Conservation (phyloP, 352 stramenopile species). For the Pythium periplocum region DNA sequence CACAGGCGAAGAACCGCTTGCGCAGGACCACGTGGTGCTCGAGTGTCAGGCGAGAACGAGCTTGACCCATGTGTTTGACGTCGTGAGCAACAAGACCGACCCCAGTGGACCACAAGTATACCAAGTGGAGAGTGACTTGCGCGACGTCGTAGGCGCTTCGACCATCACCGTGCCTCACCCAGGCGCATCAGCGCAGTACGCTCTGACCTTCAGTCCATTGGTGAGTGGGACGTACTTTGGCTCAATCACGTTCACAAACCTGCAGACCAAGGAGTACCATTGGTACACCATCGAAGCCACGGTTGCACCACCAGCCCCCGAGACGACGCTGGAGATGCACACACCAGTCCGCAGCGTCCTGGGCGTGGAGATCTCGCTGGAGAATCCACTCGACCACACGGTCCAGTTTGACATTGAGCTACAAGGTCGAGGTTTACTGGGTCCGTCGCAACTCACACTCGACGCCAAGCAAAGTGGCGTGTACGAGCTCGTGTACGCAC, state of each 20-base stretch:
- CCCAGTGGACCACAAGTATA: conserved; percentile 43
- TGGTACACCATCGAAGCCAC: conserved; percentile 94
- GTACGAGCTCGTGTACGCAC: conserved; percentile 92
- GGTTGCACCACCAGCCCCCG: conserved; percentile 61
- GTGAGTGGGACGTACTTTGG: conserved; percentile 91
- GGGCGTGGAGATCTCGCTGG: conserved; percentile 86
- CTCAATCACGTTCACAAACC: conserved; percentile 90
- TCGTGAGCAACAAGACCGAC: conserved; percentile 56
- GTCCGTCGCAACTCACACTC: conserved; percentile 67
- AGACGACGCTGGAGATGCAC: conserved; percentile 81
- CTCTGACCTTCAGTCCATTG: conserved; percentile 81
- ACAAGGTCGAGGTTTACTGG: conserved; percentile 82
- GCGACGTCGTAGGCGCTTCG: conserved; percentile 71
- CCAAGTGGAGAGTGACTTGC: conserved; percentile 91
- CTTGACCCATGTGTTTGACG: conserved; percentile 66
- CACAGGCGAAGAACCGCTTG: conserved; percentile 85
- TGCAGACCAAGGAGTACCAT: conserved; percentile 66
- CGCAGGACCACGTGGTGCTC: conserved; percentile 85
- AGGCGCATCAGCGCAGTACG: conserved; percentile 47
- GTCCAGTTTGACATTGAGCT: conserved; percentile 87
- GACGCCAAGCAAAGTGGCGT: conserved; percentile 56
- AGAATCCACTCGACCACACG: conserved; percentile 82
- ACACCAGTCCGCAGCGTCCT: conserved; percentile 78
- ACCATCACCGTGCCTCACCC: conserved; percentile 37
- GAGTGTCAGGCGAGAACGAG: conserved; percentile 84